Conservation (phyloP, 345 rosid species). For the Boechera retrofracta region DNA sequence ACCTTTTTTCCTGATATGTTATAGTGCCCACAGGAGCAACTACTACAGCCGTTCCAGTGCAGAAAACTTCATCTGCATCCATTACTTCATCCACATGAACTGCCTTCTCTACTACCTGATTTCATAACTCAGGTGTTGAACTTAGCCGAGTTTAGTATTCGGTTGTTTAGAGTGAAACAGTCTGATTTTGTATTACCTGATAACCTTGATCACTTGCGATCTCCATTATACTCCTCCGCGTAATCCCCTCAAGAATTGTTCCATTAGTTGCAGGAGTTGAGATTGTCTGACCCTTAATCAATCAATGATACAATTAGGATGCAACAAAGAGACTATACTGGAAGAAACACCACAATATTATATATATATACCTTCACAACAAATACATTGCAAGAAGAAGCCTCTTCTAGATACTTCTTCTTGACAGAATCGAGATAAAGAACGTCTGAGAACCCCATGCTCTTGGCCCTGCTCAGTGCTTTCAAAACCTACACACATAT, state of each 20-base stretch:
- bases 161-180: constrained; percentile 10
- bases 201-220: constrained; percentile 53
- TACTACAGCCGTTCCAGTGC: constrained; percentile 64
- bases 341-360: constrained; percentile 14
- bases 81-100: constrained; percentile 51
- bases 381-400: constrained; percentile 91
- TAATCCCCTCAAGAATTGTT: constrained; percentile 52
- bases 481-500: constrained; percentile 65
- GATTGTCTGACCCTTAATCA: constrained; percentile 41
- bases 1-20: constrained; percentile 55
- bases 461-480: constrained; percentile 87
- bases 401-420: constrained; percentile 86
- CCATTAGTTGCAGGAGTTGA: constrained; percentile 51
- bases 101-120: constrained; percentile 53
- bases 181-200: constrained; percentile 35
- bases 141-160: neutral
- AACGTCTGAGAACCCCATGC: constrained; percentile 86
- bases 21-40: constrained; percentile 58
- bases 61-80: constrained; percentile 64
- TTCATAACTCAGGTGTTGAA: constrained; percentile 11
- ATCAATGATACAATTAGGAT: constrained; percentile 4
- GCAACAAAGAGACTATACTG: constrained; percentile 1
- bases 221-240: constrained; percentile 51
- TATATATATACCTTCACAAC: constrained; percentile 55
- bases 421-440: constrained; percentile 89